Conservation (phyloP, 2,329 filamentous ascomycete genomes). For the Ceratocystis alfenasii region DNA sequence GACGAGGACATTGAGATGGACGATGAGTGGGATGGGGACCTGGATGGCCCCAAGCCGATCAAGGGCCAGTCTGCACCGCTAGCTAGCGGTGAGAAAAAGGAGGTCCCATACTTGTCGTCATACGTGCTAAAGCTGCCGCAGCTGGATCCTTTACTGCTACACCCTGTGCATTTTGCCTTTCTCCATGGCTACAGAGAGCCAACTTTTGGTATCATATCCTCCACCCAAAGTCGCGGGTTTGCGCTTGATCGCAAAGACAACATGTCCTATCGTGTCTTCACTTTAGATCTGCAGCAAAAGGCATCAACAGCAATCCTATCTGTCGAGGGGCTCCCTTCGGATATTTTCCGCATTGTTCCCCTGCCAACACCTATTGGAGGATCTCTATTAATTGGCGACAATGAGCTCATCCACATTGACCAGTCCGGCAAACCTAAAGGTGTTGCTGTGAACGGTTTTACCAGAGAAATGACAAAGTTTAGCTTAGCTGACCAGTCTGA, state of each 20-base stretch:
- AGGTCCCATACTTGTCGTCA: conserved; percentile 63
- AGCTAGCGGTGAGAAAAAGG: conserved; percentile 38
- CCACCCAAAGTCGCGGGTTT: conserved; percentile 58
- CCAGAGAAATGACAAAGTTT: conserved; percentile 70
- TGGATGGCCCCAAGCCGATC: conserved; percentile 54
- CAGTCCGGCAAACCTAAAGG: conserved; percentile 90
- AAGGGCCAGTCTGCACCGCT: conserved; percentile 31
- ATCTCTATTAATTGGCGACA: conserved; percentile 71
- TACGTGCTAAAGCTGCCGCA: conserved; percentile 86
- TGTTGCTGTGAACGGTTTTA: conserved; percentile 83
- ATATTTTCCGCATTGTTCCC: conserved; percentile 71
- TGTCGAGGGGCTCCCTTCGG: conserved; percentile 72
- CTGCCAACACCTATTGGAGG: conserved; percentile 80
- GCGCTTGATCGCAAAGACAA: conserved; percentile 76
- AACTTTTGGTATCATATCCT: conserved; percentile 87
- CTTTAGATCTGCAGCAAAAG: conserved; percentile 81
- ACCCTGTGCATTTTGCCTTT: conserved; percentile 85
- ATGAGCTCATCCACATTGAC: conserved; percentile 89
- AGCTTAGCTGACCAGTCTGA: conserved; percentile 76
- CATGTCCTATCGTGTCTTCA: conserved; percentile 86
- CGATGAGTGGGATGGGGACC: conserved; percentile 66
- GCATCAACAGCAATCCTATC: conserved; percentile 88
- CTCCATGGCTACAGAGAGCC: conserved; percentile 95
- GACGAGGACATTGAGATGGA: conserved; percentile 85
- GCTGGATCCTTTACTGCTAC: conserved; percentile 73